phyloP scores from a whole-genome alignment of 805 yeast genomes.

The Pichia nanzhaoensis region DNA sequence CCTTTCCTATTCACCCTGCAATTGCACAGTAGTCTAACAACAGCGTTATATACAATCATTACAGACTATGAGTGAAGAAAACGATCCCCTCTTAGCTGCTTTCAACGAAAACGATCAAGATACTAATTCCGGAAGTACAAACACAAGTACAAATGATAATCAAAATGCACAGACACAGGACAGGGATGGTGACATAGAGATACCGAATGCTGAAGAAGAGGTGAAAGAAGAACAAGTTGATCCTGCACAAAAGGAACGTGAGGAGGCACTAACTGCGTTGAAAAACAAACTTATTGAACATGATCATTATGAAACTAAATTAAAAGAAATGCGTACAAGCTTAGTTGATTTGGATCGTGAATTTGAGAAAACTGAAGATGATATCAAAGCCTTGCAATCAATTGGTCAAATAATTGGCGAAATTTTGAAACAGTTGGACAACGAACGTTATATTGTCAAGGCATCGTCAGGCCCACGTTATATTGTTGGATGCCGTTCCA shows the following conservation, averaged over 20 bases:
- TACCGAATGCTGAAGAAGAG: slow-evolving; percentile 1
- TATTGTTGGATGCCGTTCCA: slow-evolving; percentile 94
- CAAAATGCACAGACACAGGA: slow-evolving; percentile 4
- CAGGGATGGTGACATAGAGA: slow-evolving; percentile 12
- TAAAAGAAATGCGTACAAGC: slow-evolving; percentile 74
- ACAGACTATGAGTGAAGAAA: slow-evolving; percentile 37
- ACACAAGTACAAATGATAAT: slow-evolving; percentile 5
- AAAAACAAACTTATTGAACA: slow-evolving; percentile 87
- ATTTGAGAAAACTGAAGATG: slow-evolving; percentile 91
- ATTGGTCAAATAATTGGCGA: slow-evolving; percentile 98
- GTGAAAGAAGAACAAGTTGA: slow-evolving; percentile 7
- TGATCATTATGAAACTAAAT: slow-evolving; percentile 87
- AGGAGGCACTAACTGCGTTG: slow-evolving; percentile 68
- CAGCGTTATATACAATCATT: background rate
- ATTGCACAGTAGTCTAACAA: no score
- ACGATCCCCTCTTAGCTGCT: slow-evolving; percentile 73
- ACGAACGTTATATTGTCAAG: slow-evolving; percentile 90
- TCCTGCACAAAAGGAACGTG: slow-evolving; percentile 36
- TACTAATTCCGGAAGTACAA: background rate
- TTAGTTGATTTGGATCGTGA: slow-evolving; percentile 79
- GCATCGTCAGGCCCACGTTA: slow-evolving; percentile 97
- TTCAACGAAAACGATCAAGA: slow-evolving; percentile 35
- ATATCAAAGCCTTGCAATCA: slow-evolving; percentile 92
- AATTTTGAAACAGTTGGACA: slow-evolving; percentile 89
- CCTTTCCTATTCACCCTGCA: no score